phyloP scores from a whole-genome alignment of 225 moss, liverwort and hornwort genomes.

The Polytrichum commune region DNA sequence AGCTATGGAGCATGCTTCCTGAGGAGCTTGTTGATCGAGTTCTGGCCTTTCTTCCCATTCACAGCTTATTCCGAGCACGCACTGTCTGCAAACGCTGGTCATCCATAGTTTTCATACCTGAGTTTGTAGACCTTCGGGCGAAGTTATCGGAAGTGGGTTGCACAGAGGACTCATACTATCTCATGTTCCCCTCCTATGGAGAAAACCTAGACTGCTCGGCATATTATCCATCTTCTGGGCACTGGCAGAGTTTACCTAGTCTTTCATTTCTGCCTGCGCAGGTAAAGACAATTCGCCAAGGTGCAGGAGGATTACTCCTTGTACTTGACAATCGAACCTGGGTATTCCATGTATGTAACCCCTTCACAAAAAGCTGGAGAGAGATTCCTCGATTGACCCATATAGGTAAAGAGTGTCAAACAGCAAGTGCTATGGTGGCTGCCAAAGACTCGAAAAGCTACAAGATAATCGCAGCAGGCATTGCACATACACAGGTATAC shows the following conservation, averaged over 20 bases:
- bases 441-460: conserved; percentile 5
- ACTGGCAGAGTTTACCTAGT: conserved; percentile 2
- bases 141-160: conserved; percentile 3
- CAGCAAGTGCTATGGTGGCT: neutral
- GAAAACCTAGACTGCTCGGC: conserved; percentile 10
- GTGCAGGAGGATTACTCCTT: conserved; percentile 4
- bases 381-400: neutral
- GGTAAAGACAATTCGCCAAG: conserved; percentile 1
- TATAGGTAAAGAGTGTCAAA: conserved; percentile 2
- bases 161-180: conserved; percentile 5
- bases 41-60: conserved; percentile 13
- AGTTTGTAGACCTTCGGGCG: conserved; percentile 2
- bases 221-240: conserved; percentile 1
- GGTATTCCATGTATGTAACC: conserved; percentile 13
- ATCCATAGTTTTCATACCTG: conserved; percentile 1
- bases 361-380: conserved; percentile 13
- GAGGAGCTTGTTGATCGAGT: conserved; percentile 17
- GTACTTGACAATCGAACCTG: conserved; percentile 6
- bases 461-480: conserved; percentile 9
- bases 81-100: conserved; percentile 19
- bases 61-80: conserved; percentile 5
- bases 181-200: conserved; percentile 8
- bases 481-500: conserved; percentile 13
- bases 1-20: conserved; percentile 14
- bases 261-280: conserved; percentile 3